phyloP scores from a whole-genome alignment of 306 rosid genomes.

The Citrullus colocynthis region DNA sequence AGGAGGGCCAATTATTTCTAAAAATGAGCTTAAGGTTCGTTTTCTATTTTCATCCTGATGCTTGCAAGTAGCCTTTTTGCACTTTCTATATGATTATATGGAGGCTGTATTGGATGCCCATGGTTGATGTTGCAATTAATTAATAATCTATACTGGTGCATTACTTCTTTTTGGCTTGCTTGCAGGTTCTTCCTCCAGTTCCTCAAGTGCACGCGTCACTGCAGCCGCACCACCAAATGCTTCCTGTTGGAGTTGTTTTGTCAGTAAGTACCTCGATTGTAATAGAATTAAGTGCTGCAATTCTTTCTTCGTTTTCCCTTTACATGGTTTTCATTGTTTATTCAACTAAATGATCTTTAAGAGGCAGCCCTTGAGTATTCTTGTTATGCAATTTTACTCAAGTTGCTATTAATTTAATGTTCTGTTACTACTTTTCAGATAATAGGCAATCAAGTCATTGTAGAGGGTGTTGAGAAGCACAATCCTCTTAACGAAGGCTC shows the following conservation, averaged over 20 bases:
- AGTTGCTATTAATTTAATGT: not conserved
- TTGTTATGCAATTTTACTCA: not conserved
- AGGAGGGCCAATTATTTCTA: constrained; percentile 45
- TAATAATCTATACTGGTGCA: constrained; percentile 5
- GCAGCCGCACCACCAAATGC: constrained; percentile 53
- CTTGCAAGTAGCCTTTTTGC: not conserved
- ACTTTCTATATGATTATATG: not conserved
- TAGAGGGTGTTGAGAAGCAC: constrained; percentile 81
- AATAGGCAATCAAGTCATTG: constrained; percentile 58
- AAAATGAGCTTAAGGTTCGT: constrained; percentile 59
- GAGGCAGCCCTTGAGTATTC: not conserved
- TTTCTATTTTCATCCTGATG: not conserved
- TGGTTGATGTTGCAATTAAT: not conserved
- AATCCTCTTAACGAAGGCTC: constrained; percentile 79
- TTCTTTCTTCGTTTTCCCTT: not conserved
- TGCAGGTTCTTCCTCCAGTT: constrained; percentile 65
- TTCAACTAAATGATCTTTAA: not conserved
- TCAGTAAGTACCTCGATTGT: constrained; percentile 45
- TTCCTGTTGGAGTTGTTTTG: constrained; percentile 65
- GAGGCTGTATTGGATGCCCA: not conserved
- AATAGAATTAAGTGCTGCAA: not conserved
- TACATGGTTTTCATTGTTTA: not conserved
- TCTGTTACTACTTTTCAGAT: constrained; percentile 26
- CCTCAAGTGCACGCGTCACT: constrained; percentile 48
- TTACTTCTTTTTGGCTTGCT: constrained; percentile 14